A percentile compares a stretch with the other conserved stretches of the same genome.
phyloP scores from a whole-genome alignment of 1,284 basidiomycete species.

The Amylostereum areolatum region DNA sequence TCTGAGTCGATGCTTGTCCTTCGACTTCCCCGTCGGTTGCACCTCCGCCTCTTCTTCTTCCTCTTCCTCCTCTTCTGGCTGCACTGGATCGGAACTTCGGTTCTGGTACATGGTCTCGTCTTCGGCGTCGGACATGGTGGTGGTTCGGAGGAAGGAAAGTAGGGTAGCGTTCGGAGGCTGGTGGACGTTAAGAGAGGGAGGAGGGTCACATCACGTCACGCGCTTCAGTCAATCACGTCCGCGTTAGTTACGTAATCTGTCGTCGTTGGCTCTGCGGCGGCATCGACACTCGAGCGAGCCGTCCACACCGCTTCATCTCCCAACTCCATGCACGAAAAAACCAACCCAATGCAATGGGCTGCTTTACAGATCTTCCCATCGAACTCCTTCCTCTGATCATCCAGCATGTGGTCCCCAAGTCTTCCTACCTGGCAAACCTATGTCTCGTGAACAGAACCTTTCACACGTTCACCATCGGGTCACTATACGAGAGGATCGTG shows the following conservation, averaged over 20 bases:
- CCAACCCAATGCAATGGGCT: conserved; percentile 16
- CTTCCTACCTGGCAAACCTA: conserved; percentile 41
- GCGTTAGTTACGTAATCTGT: too few species aligned
- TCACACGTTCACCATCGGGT: conserved; percentile 36
- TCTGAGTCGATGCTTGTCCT: conserved; percentile 25
- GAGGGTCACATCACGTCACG: too few species aligned
- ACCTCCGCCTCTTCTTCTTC: conserved; percentile 15
- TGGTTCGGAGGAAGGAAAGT: not conserved
- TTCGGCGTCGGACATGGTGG: conserved; percentile 20
- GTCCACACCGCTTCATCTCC: too few species aligned
- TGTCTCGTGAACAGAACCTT: conserved; percentile 56
- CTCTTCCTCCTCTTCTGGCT: conserved; percentile 14
- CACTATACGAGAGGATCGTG: conserved; percentile 48
- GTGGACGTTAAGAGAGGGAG: too few species aligned
- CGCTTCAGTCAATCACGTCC: too few species aligned
- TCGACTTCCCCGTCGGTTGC: conserved; percentile 27
- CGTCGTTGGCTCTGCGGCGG: too few species aligned
- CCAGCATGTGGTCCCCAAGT: conserved; percentile 35
- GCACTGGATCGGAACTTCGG: conserved; percentile 16
- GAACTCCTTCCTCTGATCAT: conserved; percentile 55
- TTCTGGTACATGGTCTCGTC: conserved; percentile 17
- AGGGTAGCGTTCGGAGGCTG: too few species aligned
- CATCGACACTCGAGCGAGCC: too few species aligned
- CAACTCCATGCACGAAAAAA: too few species aligned
- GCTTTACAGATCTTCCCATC: conserved; percentile 49